Percentiles rank a stretch among this genome's conserved stretches.
phyloP scores from a whole-genome alignment of 176 grass and related monocot species.

The Phyllostachys edulis region DNA sequence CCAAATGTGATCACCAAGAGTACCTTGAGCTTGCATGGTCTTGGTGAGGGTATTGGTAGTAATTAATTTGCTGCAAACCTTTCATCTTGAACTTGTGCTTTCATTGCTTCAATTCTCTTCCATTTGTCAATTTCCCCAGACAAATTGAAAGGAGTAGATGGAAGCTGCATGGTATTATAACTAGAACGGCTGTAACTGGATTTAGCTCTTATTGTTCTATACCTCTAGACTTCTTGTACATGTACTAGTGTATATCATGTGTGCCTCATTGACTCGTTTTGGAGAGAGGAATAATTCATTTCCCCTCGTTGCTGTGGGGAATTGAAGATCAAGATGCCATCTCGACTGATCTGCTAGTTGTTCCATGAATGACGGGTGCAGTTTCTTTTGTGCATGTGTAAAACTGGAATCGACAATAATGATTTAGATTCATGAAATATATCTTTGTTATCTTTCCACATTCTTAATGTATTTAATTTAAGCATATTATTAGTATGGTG shows the following conservation, averaged over 20 bases:
- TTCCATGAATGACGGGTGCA: no score
- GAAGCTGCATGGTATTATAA: constrained; percentile 30
- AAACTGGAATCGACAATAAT: no score
- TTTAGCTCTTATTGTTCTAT: constrained; percentile 18
- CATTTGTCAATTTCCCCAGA: constrained; percentile 39
- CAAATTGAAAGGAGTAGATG: constrained; percentile 10
- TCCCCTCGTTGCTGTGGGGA: constrained; percentile 17
- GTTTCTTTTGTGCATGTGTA: no score
- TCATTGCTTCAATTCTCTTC: constrained; percentile 29
- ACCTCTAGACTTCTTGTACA: constrained; percentile 69
- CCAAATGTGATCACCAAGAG: constrained; percentile 35
- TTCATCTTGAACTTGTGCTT: constrained; percentile 31
- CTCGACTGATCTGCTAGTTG: not conserved
- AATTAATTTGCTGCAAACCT: constrained; percentile 24
- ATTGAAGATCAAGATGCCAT: not conserved
- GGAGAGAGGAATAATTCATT: constrained; percentile 26
- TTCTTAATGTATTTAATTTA: no score
- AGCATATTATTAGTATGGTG: no score
- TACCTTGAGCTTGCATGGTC: constrained; percentile 12
- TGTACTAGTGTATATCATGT: constrained; percentile 61
- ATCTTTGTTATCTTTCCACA: no score
- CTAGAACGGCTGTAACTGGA: constrained; percentile 19
- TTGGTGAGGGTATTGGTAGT: constrained; percentile 16
- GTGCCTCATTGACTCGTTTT: constrained; percentile 39
- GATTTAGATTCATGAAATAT: no score